A percentile compares a stretch with the other conserved stretches of the same genome.
phyloP scores from a whole-genome alignment of 2,329 filamentous ascomycete genomes.

The Endocalyx cinctus region DNA sequence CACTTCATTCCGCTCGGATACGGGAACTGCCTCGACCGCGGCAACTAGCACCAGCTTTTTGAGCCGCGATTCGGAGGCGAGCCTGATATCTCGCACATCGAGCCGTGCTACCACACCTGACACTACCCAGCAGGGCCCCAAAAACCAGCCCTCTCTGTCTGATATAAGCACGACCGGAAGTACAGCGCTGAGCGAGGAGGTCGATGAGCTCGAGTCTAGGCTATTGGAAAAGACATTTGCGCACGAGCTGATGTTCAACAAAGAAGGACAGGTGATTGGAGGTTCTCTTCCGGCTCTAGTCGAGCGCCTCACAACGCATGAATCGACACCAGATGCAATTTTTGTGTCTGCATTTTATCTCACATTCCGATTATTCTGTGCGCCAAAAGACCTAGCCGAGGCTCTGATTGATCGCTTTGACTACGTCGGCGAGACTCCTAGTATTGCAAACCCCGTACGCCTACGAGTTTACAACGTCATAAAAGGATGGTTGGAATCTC shows the following conservation, averaged over 20 bases:
- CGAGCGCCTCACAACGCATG: conserved; percentile 89
- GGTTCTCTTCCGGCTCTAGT: conserved; percentile 86
- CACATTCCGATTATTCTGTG: conserved; percentile 90
- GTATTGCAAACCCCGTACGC: conserved; percentile 74
- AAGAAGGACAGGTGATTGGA: conserved; percentile 90
- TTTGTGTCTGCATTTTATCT: conserved; percentile 96
- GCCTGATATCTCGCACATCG: conserved; percentile 74
- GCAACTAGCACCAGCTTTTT: conserved; percentile 75
- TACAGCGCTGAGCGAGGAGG: conserved; percentile 65
- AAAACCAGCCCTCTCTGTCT: conserved; percentile 58
- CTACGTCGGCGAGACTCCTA: conserved; percentile 75
- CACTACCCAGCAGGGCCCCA: conserved; percentile 45
- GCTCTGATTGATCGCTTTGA: conserved; percentile 88
- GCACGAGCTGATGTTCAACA: conserved; percentile 88
- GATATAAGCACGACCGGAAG: conserved; percentile 65
- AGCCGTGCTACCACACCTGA: conserved; percentile 88
- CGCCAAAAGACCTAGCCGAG: conserved; percentile 72
- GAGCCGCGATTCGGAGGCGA: conserved; percentile 77
- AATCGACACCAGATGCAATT: conserved; percentile 83
- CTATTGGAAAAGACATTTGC: conserved; percentile 90
- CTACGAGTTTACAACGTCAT: conserved; percentile 93
- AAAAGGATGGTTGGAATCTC: conserved; percentile 94
- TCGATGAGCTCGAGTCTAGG: conserved; percentile 73
- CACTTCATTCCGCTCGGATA: conserved; percentile 57
- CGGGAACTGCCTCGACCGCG: conserved; percentile 68